Conservation (phyloP, 768 basidiomycete species). For the Serendipita sp. region DNA sequence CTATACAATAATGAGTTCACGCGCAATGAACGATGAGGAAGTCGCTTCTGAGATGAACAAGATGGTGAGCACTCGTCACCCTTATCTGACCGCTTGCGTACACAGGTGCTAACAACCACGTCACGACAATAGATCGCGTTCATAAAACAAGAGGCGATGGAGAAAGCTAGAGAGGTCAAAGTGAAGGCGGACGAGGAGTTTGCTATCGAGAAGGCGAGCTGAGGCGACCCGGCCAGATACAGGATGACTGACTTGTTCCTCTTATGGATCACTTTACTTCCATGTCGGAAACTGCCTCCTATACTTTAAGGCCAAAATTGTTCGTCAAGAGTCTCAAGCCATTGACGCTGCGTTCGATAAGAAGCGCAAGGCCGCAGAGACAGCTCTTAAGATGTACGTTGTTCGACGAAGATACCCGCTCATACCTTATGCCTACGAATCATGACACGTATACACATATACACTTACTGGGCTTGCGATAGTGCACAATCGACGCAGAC, state of each 20-base stretch:
- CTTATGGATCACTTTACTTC: background rate
- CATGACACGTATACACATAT: background rate
- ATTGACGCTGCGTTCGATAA: constrained; percentile 93
- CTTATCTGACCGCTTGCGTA: constrained; percentile 1
- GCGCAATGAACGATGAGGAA: constrained; percentile 85
- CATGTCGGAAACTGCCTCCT: background rate
- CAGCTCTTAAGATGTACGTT: constrained; percentile 88
- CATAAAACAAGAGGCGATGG: constrained; percentile 95
- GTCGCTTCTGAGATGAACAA: constrained; percentile 96
- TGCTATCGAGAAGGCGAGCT: constrained; percentile 77
- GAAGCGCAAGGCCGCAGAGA: constrained; percentile 85
- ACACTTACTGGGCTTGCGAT: constrained; percentile 8
- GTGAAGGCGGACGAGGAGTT: constrained; percentile 99
- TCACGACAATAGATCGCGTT: constrained; percentile 58
- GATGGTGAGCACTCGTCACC: constrained; percentile 48
- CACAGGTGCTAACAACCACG: background rate
- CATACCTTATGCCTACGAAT: background rate
- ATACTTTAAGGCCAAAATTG: constrained; percentile 67
- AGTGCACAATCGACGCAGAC: constrained; percentile 92
- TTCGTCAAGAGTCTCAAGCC: constrained; percentile 86
- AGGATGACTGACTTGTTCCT: background rate
- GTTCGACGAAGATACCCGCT: background rate
- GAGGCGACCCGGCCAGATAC: constrained; percentile 5
- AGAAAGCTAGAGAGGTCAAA: constrained; percentile 92
- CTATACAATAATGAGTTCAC: constrained; percentile 36